phyloP scores from a whole-genome alignment of 2,329 filamentous ascomycete genomes.

The Fusarium cicatricum region DNA sequence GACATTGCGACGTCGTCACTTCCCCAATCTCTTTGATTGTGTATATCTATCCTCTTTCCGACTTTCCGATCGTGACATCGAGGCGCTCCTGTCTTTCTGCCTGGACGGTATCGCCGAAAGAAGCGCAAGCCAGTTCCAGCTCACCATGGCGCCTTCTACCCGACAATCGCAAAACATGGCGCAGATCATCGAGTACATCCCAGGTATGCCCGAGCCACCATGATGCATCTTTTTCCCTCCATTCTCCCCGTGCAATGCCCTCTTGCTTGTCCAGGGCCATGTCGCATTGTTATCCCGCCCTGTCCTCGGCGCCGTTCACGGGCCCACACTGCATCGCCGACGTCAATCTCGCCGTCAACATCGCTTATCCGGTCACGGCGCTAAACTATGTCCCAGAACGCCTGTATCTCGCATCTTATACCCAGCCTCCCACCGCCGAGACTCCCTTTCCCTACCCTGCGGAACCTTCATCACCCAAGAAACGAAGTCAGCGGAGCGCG shows the following conservation, averaged over 20 bases:
- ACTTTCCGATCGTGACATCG: constrained; percentile 6
- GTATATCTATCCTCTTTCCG: constrained; percentile 11
- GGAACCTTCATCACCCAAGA: constrained; percentile 61
- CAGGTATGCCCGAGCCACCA: constrained; percentile 66
- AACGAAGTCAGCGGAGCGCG: constrained; percentile 64
- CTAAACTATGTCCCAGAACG: constrained; percentile 70
- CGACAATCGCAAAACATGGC: constrained; percentile 70
- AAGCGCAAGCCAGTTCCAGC: constrained; percentile 43
- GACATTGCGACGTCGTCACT: constrained; percentile 22
- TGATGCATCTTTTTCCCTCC: constrained; percentile 6
- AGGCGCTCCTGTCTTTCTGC: constrained; percentile 9
- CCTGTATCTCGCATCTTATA: constrained; percentile 92
- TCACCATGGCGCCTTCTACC: constrained; percentile 60
- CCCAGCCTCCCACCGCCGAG: constrained; percentile 78
- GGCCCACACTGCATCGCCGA: constrained; percentile 19
- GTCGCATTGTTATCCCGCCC: constrained; percentile 46
- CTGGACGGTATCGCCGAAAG: constrained; percentile 19
- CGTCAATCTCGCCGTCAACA: constrained; percentile 14
- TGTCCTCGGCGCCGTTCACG: constrained; percentile 11
- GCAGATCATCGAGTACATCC: constrained; percentile 95
- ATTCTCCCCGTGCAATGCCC: constrained; percentile 12
- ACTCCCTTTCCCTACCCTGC: constrained; percentile 89
- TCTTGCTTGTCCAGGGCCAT: constrained; percentile 30
- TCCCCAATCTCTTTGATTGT: constrained; percentile 20
- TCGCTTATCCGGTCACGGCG: constrained; percentile 28